Percentiles rank a stretch among this genome's conserved stretches.
phyloP scores from a whole-genome alignment of 345 rosid genomes.

The Mercurialis annua region DNA sequence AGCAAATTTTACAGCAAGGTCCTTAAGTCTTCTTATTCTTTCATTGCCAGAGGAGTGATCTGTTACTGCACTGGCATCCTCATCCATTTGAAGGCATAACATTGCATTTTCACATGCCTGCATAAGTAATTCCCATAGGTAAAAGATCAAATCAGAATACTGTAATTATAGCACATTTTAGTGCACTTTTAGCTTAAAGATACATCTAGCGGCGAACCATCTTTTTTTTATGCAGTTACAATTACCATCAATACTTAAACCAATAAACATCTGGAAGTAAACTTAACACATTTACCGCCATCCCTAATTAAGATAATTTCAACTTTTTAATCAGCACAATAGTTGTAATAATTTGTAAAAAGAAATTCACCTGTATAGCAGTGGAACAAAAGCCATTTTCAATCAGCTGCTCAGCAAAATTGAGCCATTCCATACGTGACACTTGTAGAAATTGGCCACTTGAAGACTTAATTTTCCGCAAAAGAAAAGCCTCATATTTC shows the following conservation, averaged over 20 bases:
- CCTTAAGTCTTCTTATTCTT: constrained; percentile 46
- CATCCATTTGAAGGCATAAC: constrained; percentile 35
- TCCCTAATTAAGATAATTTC: background rate
- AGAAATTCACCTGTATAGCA: constrained; percentile 46
- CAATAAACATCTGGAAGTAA: background rate
- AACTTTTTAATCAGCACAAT: background rate
- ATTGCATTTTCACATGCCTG: constrained; percentile 70
- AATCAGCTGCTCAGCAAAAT: constrained; percentile 56
- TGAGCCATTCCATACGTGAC: constrained; percentile 57
- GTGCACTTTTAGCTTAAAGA: background rate
- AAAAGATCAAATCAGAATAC: too few relatives aligned
- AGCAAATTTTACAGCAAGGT: constrained; percentile 37
- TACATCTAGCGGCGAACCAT: background rate
- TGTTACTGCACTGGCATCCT: constrained; percentile 16
- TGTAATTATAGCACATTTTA: background rate
- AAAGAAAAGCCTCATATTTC: constrained; percentile 64
- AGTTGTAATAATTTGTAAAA: too few relatives aligned
- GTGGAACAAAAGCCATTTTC: constrained; percentile 51
- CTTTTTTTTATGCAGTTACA: too few relatives aligned
- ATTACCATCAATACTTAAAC: background rate
- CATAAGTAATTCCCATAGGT: constrained; percentile 6
- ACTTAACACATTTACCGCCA: background rate
- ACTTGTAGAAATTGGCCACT: constrained; percentile 47
- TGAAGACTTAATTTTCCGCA: constrained; percentile 51
- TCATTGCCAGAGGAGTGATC: constrained; percentile 18